phyloP scores from a whole-genome alignment of 345 rosid species.

The Luvunga scandens region DNA sequence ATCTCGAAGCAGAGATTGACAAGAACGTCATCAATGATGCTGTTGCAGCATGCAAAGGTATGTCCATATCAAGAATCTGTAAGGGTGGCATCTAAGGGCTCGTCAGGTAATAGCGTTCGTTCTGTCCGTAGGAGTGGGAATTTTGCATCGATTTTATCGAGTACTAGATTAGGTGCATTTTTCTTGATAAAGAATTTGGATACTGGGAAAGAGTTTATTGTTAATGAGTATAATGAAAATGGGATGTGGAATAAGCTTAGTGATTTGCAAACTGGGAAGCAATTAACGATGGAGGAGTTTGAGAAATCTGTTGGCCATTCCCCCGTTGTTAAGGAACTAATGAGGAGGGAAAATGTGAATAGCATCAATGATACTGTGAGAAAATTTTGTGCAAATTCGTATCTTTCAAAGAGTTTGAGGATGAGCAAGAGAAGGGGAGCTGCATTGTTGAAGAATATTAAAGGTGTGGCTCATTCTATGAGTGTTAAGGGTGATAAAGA shows the following conservation, averaged over 20 bases:
- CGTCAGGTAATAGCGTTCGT: not conserved
- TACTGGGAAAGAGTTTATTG: slow-evolving; percentile 79
- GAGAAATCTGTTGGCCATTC: slow-evolving; percentile 82
- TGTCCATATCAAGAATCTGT: slow-evolving; percentile 39
- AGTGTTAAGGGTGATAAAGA: slow-evolving; percentile 49
- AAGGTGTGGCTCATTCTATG: slow-evolving; percentile 75
- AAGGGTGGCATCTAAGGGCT: slow-evolving; percentile 28
- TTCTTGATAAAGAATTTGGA: slow-evolving; percentile 88
- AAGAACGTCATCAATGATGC: slow-evolving; percentile 54
- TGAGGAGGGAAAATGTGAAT: slow-evolving; percentile 57
- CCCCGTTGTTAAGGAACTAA: slow-evolving; percentile 80
- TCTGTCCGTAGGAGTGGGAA: slow-evolving; percentile 13
- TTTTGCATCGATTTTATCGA: slow-evolving; percentile 34
- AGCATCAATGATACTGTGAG: slow-evolving; percentile 23
- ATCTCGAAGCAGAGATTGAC: slow-evolving; percentile 64
- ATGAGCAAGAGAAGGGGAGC: slow-evolving; percentile 80
- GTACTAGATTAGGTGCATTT: slow-evolving; percentile 51
- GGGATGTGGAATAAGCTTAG: slow-evolving; percentile 91
- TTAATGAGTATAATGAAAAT: slow-evolving; percentile 66
- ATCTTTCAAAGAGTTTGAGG: slow-evolving; percentile 70
- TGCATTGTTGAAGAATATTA: slow-evolving; percentile 77
- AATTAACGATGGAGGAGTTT: slow-evolving; percentile 85
- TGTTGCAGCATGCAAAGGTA: slow-evolving; percentile 35
- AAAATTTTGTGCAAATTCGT: slow-evolving; percentile 41
- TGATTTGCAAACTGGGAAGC: slow-evolving; percentile 92